Base-by-base conservation (phyloP, 805 yeast genomes). In the Kodamaea restingae region DNA sequence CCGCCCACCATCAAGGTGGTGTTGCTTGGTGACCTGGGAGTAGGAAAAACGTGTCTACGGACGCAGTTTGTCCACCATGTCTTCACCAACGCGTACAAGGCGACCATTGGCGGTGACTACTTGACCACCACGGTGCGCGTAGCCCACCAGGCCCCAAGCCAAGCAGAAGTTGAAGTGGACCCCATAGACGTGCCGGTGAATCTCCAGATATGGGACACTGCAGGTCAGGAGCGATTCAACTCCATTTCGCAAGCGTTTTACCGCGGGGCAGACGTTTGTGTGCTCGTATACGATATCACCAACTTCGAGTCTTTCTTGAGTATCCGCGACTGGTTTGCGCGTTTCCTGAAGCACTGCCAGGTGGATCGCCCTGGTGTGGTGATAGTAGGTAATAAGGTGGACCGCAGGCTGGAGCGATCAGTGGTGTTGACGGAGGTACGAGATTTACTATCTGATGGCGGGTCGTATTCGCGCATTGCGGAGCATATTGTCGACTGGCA, bases 21-120 rank as follows among this genome's bases (percentile, higher is more conserved):
- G n/a, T 52, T 77, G 26, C 49, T 77, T 10, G 82, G 82, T 2
- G 80, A 77, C 54, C 75, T 72, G 57, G 75, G 77, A 3, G 82
- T 77, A 11, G 82, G 82, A 4, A 77, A 77, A 47, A 77, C 81
- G 10, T 75, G 81, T 36, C 56, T 77, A 3, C 58, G 82, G 37
- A 62, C 76, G 3, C 81, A 76, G 50, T 74, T 70, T 50, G 68
- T 76, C 5, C 78, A 76, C 46, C 79, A 71, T 40, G 64, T 72
- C 29, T 77, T 77, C 51, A 67, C 78, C 41, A 71, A 68, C 46
- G 78, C 76, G 8, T 77, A 77, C 51, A 67, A 73, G 50, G 80
- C 81, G 30, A 75, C 82, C 6, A 73, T 76, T 4, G 81, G 81
- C 8, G 80, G 79, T 1, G 81, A 77, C 47, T 77, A 71, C 51